phyloP scores from a whole-genome alignment of 2,329 filamentous ascomycete species.

The Macrophomina tecta region DNA sequence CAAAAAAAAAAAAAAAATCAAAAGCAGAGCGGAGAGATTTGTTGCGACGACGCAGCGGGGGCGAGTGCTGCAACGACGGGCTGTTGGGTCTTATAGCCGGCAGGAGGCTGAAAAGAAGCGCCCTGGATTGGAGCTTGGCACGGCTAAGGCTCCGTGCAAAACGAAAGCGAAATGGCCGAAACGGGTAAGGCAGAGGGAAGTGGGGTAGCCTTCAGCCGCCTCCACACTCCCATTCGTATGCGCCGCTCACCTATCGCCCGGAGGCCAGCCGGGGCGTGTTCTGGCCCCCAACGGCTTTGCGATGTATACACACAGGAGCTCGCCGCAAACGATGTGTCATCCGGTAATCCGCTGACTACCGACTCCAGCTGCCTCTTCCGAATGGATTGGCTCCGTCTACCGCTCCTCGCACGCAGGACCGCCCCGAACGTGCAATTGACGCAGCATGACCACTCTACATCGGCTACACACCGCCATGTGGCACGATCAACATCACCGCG shows the following conservation, averaged over 20 bases:
- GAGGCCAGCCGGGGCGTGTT: background rate
- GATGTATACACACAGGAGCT: background rate
- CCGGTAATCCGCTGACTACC: background rate
- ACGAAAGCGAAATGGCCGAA: background rate
- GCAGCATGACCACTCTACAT: background rate
- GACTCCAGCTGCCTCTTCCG: too few species aligned
- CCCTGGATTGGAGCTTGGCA: background rate
- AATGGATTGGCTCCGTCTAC: too few species aligned
- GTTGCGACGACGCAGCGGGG: too few species aligned
- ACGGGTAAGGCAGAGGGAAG: conserved; percentile 2
- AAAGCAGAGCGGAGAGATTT: background rate
- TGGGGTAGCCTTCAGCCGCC: conserved; percentile 20
- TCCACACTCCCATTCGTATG: background rate
- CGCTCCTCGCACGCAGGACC: too few species aligned
- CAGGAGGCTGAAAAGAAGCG: conserved; percentile 14
- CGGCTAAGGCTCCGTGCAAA: background rate
- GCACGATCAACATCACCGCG: background rate
- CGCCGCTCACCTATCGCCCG: background rate
- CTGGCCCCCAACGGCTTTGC: background rate
- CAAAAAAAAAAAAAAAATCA: background rate
- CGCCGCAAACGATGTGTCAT: background rate
- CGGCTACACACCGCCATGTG: background rate
- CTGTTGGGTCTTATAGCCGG: conserved; percentile 18
- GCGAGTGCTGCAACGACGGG: background rate
- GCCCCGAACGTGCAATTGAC: too few species aligned